phyloP scores from a whole-genome alignment of 345 rosid species.

The Hevea brasiliensis region DNA sequence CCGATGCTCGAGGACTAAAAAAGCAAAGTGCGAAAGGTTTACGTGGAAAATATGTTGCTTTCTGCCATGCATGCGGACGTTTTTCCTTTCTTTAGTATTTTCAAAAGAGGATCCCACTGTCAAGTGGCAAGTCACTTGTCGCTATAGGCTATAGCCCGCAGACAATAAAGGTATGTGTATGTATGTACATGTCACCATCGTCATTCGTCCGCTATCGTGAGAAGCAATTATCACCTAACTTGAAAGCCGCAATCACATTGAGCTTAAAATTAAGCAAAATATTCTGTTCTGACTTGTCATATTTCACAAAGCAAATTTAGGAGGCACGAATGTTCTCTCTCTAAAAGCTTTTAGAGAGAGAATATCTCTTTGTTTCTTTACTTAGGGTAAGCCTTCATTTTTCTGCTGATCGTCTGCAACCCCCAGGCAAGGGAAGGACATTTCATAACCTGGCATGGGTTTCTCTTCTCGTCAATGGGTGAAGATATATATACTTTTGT shows the following conservation, averaged over 20 bases:
- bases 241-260: neutral
- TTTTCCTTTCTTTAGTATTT: neutral
- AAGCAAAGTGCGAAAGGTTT: neutral
- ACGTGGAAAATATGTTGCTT: slow-evolving; percentile 2
- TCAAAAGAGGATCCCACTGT: neutral
- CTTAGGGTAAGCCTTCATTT: too few species aligned
- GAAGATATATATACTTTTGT: too few species aligned
- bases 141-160: neutral
- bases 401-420: too few species aligned
- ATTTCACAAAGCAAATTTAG: too few species aligned
- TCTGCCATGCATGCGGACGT: slow-evolving; percentile 6
- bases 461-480: too few species aligned
- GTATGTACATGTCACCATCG: neutral
- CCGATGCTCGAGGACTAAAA: too few species aligned
- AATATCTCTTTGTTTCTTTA: too few species aligned
- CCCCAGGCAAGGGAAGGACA: too few species aligned
- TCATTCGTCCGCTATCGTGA: neutral
- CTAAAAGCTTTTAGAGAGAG: too few species aligned
- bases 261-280: neutral
- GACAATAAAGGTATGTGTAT: neutral
- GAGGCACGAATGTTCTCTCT: too few species aligned
- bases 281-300: too few species aligned
- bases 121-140: neutral
- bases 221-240: neutral
- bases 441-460: too few species aligned